These are phyloP conservation scores for Cryphonectria carpinicola DNA, from an alignment of 2,329 filamentous ascomycete species.

Conservation along the genomic window DNA sequence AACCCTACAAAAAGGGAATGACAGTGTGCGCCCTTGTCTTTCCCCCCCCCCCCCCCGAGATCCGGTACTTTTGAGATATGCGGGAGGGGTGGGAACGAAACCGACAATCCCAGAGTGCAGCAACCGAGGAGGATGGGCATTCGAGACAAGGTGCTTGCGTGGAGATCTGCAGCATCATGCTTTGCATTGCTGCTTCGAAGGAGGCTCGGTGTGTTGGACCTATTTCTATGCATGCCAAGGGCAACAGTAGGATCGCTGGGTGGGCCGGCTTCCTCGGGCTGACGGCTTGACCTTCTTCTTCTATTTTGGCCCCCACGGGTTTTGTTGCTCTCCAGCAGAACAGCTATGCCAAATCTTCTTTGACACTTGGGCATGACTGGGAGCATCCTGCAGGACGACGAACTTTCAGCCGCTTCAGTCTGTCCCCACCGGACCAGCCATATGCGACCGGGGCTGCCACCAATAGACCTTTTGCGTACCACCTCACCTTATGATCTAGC, in stretches of 20 bases:
- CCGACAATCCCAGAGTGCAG: not conserved
- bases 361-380: not conserved
- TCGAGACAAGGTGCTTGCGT: not conserved
- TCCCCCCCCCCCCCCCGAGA: not conserved
- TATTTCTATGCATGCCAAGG: constrained; percentile 8
- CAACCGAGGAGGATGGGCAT: not conserved
- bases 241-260: not conserved
- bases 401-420: constrained; percentile 15
- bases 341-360: constrained; percentile 6
- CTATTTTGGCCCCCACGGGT: not conserved
- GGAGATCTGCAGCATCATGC: not conserved
- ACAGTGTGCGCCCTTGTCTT: not conserved
- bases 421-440: constrained; percentile 15
- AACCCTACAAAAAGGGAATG: constrained; percentile 8
- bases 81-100: not conserved
- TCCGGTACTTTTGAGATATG: not conserved
- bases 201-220: not conserved
- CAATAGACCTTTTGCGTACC: constrained; percentile 13
- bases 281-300: constrained; percentile 3
- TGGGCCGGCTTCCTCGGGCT: constrained; percentile 7
- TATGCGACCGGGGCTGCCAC: constrained; percentile 17
- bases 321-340: not conserved
- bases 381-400: constrained; percentile 20
- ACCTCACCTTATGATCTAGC: constrained; percentile 11
- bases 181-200: not conserved